Evolutionary conservation across 2,329 filamentous ascomycete genomes (phyloP), one percentile per base, ranked within the genome.

Genomic region (Dryadomyces quercivorus): DNA sequence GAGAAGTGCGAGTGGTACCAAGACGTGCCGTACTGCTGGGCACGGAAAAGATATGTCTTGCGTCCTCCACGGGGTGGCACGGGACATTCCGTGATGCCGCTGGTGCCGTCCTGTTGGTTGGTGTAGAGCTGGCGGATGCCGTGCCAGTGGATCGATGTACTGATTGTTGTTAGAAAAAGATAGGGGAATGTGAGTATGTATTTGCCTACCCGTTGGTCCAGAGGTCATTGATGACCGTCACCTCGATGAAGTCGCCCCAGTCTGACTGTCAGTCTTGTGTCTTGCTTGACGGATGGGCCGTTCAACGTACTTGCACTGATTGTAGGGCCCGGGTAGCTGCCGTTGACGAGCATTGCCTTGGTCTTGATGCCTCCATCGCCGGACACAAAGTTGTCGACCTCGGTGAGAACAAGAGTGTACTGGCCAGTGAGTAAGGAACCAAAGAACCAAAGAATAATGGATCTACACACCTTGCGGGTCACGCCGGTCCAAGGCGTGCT

Each of bases 141-240:
- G 51, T 76, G 74, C 73, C 72, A 76, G 59, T 77, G 73, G 26
- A 76, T 66, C 0, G 71, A 70, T 1, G 70, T 72, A n/a, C 69
- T 66, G 21, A 13, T 22, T 47, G 8, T 49, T 16, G 15, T 20
- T 9, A 15, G n/a, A 15, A 36, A 1, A 44, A n/a, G 5, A 18
- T 9, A 38, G 4, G 6, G 13, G 13, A 43, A 16, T 46, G 2
- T 7, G 9, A 2, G n/a, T 15, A 15, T 20, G 16, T 21, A 46
- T 6, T 42, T n/a, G 34, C 63, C 45, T 55, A 69, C 66, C 66
- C 69, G 57, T 71, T 72, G 16, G 63, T 67, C 12, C 71, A 71
- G 2, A 87, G 74, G 15, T 77, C 73, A 64, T 89, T 89, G 66
- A 78, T 73, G 54, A 87, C 76, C 21, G 80, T 80, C 50, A 87